Conservation (phyloP, 1,284 basidiomycete genomes). For the Ustilago cynodontis region DNA sequence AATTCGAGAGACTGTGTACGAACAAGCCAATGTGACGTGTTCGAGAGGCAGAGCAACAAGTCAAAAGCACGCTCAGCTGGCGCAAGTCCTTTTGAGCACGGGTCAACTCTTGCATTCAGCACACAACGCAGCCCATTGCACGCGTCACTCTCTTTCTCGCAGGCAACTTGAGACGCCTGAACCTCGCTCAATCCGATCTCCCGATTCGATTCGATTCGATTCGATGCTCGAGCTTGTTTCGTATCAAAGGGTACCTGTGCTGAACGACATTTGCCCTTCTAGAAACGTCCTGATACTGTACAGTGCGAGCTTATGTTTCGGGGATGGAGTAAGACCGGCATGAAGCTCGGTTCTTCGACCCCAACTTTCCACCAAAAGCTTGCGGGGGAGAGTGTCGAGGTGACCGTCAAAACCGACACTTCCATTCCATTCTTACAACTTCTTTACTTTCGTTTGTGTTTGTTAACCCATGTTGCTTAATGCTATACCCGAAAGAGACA, state of each 20-base stretch:
- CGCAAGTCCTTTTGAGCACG: constrained; percentile 7
- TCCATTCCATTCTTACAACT: not conserved
- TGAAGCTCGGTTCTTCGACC: not conserved
- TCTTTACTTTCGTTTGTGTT: no score
- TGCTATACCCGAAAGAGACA: no score
- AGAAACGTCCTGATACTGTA: no score
- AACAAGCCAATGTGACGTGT: no score
- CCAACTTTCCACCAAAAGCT: not conserved
- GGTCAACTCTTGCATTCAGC: constrained; percentile 4
- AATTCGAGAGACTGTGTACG: no score
- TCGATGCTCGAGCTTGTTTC: no score
- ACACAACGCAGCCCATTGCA: not conserved
- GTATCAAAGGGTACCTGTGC: no score
- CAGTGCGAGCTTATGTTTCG: no score
- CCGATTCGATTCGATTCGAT: not conserved
- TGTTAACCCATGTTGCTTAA: not conserved
- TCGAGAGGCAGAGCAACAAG: no score
- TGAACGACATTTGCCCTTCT: no score
- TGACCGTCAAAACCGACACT: constrained; percentile 9
- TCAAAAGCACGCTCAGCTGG: no score
- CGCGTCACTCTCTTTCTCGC: not conserved
- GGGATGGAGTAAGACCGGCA: not conserved
- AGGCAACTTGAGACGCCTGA: not conserved
- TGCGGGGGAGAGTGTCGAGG: not conserved
- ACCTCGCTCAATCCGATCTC: not conserved